Evolutionary conservation across 2,329 filamentous ascomycete species (phyloP).

Genomic region (Aspergillus sclerotialis): DNA sequence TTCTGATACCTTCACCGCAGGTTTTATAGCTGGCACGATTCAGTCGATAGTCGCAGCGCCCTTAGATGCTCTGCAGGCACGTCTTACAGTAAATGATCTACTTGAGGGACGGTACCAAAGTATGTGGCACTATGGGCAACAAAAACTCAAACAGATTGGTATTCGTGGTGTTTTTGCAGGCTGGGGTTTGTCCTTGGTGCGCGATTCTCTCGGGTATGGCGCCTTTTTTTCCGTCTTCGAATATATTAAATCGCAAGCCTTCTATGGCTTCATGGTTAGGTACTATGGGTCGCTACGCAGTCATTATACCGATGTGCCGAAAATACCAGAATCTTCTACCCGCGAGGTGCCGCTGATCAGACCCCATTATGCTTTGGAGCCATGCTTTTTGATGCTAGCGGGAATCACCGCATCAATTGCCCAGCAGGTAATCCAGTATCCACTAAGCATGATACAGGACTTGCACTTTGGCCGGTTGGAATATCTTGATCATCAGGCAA

Average conservation of each 20-base stretch:
- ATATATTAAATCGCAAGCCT: constrained; percentile 56
- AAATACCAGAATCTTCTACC: constrained; percentile 17
- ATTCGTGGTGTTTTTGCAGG: constrained; percentile 56
- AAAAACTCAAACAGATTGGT: constrained; percentile 55
- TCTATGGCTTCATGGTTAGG: constrained; percentile 54
- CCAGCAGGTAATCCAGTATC: constrained; percentile 54
- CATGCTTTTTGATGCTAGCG: constrained; percentile 53
- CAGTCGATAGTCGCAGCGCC: constrained; percentile 58
- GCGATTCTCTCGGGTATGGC: constrained; percentile 55
- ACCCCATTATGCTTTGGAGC: constrained; percentile 58
- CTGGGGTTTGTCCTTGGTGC: constrained; percentile 53
- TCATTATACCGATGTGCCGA: constrained; percentile 21
- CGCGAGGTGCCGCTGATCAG: constrained; percentile 43
- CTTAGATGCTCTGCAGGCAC: constrained; percentile 56
- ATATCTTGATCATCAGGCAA: constrained; percentile 49
- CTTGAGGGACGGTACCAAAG: constrained; percentile 53
- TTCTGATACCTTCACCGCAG: constrained; percentile 50
- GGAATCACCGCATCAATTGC: constrained; percentile 53
- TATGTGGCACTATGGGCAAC: constrained; percentile 57
- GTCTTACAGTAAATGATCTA: constrained; percentile 54
- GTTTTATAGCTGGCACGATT: constrained; percentile 52
- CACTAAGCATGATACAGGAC: constrained; percentile 52
- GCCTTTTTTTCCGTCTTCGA: constrained; percentile 60
- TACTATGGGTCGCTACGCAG: constrained; percentile 45
- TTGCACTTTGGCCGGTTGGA: constrained; percentile 55